These are phyloP conservation scores for Chlorella sp. DNA, from an alignment of 139 green algal genomes.

Conservation along the genomic window DNA sequence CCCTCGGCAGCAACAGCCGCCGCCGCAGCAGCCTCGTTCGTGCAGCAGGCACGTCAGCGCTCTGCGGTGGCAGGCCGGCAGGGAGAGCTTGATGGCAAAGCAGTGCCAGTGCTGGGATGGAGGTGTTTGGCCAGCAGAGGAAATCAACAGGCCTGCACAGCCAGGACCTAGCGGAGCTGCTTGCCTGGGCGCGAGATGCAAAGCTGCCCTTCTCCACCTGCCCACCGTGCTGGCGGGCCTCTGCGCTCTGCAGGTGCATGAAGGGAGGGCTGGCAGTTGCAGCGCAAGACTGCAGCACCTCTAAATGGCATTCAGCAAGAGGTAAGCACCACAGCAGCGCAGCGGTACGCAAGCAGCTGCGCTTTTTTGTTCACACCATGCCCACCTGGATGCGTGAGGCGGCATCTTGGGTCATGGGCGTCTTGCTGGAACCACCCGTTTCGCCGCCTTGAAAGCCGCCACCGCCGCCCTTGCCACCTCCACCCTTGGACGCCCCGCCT, in stretches of 20 bases:
- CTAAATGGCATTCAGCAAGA: too few species aligned
- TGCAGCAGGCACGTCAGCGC: too few species aligned
- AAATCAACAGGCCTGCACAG: too few species aligned
- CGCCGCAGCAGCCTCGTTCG: neutral
- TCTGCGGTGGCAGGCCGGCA: neutral
- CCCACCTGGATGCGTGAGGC: slow-evolving; percentile 14
- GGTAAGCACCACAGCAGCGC: too few species aligned
- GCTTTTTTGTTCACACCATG: too few species aligned
- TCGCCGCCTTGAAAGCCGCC: neutral
- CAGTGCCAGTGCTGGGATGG: too few species aligned
- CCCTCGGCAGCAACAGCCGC: neutral
- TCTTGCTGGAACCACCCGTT: neutral
- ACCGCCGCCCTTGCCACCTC: neutral
- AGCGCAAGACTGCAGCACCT: too few species aligned
- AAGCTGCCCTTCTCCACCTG: slow-evolving; percentile 17
- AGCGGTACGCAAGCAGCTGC: too few species aligned
- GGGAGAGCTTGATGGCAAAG: too few species aligned
- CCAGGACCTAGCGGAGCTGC: neutral
- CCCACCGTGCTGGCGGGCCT: slow-evolving; percentile 3
- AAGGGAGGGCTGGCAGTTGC: neutral
- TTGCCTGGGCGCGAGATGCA: slow-evolving; percentile 21
- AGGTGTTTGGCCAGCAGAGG: too few species aligned
- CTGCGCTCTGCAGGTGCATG: neutral
- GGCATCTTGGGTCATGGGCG: slow-evolving; percentile 1
- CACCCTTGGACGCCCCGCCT: neutral